Base-by-base conservation (phyloP, 192 early-diverging fungal species). In the Chytriomyces sp. region DNA sequence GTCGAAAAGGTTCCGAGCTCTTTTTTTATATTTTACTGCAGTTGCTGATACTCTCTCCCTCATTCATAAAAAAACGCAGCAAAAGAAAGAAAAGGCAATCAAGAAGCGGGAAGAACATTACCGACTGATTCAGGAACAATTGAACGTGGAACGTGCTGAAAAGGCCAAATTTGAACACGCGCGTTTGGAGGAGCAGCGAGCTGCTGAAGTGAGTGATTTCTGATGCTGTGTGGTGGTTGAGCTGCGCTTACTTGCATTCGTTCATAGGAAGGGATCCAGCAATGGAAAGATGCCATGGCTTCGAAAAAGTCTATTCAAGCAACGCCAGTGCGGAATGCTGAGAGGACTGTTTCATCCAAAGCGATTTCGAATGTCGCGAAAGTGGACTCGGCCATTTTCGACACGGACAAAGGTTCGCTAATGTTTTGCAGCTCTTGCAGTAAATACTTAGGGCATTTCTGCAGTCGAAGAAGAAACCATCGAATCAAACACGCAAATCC, bases 91-190 rank as follows among this genome's bases (percentile, higher is more conserved):
- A 23, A 79, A 76, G 61, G 60, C 67, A 49, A 67, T 77, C 5
- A 67, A 71, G 50, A 81, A 82, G 49, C 70, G 82, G 13, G 80
- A 81, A 49, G 77, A 82, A 50, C 80, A 85, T 49, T 79, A 79
- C 24, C 59, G 50, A 26, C 53, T 84, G 70, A 78, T 89, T 47
- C 79, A 84, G 61, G 76, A 80, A 74, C 87, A 89, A 75, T 79
- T 89, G 7, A 80, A 84, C 20, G 85, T 86, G 11, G 87, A 89
- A 62, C 79, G 81, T 24, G 69, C 70, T 7, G 81, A 80, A 24
- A 80, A 86, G 23, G 81, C 75, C 43, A 50, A 61, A n/a, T 65
- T 89, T 26, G 81, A 79, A 44, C 50, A 45, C 0, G 43, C 79
- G 18, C 85, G 84, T 62, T 49, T 77, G 11, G 71, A 76, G 23